Evolutionary conservation across 305 asterid genomes (phyloP).

Genomic region (Solanum chacoense): DNA sequence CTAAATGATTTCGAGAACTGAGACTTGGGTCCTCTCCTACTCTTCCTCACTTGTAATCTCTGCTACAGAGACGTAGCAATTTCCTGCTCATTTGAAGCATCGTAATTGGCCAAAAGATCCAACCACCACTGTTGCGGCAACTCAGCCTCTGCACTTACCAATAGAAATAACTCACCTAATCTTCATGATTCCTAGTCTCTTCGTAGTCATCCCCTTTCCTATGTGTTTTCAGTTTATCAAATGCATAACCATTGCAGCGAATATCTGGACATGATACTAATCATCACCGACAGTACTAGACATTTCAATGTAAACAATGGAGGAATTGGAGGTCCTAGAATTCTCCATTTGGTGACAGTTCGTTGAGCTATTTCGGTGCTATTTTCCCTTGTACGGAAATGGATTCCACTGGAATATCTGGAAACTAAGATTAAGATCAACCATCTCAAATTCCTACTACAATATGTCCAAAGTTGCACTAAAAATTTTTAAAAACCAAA

Average conservation of each 20-base stretch:
- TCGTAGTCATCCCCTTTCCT: conserved; percentile 2
- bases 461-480: background rate
- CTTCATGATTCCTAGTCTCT: conserved; percentile 13
- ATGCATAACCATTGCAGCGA: conserved; percentile 13
- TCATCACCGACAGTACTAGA: conserved; percentile 53
- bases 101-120: conserved; percentile 12
- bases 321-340: conserved; percentile 60
- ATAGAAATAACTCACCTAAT: conserved; percentile 40
- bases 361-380: conserved; percentile 9
- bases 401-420: conserved; percentile 16
- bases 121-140: background rate
- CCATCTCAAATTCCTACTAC: conserved; percentile 11
- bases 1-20: background rate
- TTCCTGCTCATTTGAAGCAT: conserved; percentile 26
- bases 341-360: background rate
- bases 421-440: conserved; percentile 38
- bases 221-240: conserved; percentile 36
- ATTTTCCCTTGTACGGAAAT: background rate
- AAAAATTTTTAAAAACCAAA: background rate
- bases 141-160: conserved; percentile 10
- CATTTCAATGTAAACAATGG: conserved; percentile 39
- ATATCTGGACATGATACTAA: conserved; percentile 17
- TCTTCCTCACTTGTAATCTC: conserved; percentile 20
- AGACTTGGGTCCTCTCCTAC: background rate
- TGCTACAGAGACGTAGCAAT: conserved; percentile 24